Percentiles rank a stretch among this genome's conserved stretches.
phyloP scores from a whole-genome alignment of 306 rosid genomes.

The Lathyrus aphaca region DNA sequence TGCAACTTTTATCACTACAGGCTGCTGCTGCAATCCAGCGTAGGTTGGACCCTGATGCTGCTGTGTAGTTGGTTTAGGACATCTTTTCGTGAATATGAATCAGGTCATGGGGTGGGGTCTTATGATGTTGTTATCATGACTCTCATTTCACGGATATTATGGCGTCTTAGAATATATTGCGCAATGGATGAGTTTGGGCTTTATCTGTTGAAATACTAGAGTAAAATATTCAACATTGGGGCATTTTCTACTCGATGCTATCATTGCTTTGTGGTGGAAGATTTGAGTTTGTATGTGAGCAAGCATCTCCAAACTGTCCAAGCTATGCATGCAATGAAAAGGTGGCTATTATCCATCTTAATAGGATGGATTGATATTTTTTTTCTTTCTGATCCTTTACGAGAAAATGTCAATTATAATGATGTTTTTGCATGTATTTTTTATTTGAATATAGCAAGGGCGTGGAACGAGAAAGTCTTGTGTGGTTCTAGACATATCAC shows the following conservation, averaged over 20 bases:
- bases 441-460: too few species aligned
- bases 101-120: constrained; percentile 19
- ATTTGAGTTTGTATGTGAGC: constrained; percentile 1
- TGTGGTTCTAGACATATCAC: too few species aligned
- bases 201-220: constrained; percentile 8
- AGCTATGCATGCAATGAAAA: constrained; percentile 26
- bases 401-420: too few species aligned
- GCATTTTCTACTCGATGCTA: background rate
- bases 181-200: background rate
- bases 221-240: background rate
- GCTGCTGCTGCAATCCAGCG: constrained; percentile 99
- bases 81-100: constrained; percentile 16
- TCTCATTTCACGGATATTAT: constrained; percentile 13
- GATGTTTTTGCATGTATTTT: too few species aligned
- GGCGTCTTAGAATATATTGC: constrained; percentile 6
- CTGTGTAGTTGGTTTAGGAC: constrained; percentile 45
- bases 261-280: background rate
- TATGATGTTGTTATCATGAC: constrained; percentile 8
- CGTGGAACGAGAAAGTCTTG: too few species aligned
- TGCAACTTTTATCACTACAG: constrained; percentile 45
- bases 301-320: constrained; percentile 20
- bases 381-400: background rate
- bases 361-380: background rate
- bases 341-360: background rate
- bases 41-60: constrained; percentile 91